Conservation (phyloP, 139 green algal genomes). For the Chlamydomonas asymmetrica region DNA sequence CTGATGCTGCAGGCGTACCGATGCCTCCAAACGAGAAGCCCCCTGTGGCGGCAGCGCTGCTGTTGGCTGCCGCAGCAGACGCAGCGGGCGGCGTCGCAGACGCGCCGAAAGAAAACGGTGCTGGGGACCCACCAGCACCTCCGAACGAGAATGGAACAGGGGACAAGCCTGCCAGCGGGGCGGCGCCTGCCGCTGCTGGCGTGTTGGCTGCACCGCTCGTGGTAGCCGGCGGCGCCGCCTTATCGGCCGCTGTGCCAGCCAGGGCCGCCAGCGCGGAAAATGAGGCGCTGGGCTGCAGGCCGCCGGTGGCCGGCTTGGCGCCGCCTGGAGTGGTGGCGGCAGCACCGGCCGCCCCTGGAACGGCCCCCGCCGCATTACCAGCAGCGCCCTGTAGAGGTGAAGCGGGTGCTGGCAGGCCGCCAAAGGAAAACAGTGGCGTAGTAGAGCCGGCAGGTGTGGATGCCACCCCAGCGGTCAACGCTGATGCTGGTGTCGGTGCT, state of each 20-base stretch:
- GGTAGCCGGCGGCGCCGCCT: no score
- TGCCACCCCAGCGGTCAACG: no score
- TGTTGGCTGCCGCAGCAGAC: background rate
- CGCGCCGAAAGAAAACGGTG: slow-evolving; percentile 1
- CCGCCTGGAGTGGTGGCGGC: background rate
- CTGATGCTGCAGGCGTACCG: background rate
- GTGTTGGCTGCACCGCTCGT: background rate
- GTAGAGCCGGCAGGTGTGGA: no score
- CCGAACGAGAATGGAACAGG: slow-evolving; percentile 15
- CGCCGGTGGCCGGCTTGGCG: background rate
- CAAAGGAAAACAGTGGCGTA: no score
- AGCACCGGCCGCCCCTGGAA: background rate
- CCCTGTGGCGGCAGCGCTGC: background rate
- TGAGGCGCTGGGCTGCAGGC: background rate
- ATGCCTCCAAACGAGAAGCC: background rate
- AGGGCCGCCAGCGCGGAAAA: no score
- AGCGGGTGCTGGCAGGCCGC: background rate
- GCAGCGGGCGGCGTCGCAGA: background rate
- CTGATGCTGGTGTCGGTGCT: no score
- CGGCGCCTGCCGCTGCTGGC: no score
- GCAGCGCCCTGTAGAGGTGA: background rate
- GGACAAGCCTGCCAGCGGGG: no score
- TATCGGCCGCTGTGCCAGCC: background rate
- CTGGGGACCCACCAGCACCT: background rate
- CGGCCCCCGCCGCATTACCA: no score